Conservation (phyloP, 202 grass and related monocot genomes). For the Eragrostis tef region DNA sequence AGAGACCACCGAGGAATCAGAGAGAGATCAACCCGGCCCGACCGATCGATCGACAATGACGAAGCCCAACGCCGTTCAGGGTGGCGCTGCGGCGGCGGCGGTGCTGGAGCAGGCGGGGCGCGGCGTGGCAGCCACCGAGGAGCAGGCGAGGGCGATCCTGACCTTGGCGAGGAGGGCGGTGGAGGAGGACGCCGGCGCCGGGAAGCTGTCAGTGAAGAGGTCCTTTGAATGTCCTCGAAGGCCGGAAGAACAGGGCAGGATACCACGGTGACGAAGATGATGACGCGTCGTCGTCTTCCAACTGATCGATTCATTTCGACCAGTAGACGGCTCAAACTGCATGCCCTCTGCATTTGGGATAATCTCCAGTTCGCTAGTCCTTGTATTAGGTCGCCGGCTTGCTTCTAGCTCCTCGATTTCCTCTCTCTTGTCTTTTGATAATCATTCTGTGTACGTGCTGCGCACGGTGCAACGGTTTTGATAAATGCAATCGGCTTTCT, state of each 20-base stretch:
- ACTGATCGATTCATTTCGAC: neutral
- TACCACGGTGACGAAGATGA: neutral
- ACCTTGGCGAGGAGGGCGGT: neutral
- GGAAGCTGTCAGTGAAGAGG: neutral
- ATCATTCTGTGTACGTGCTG: too few species aligned
- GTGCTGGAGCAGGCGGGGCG: neutral
- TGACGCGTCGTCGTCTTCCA: neutral
- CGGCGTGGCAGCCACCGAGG: neutral
- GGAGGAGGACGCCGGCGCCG: neutral
- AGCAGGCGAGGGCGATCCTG: conserved; percentile 11
- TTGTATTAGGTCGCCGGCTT: too few species aligned
- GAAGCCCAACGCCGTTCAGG: neutral
- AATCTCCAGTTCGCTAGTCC: too few species aligned
- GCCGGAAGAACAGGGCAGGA: neutral
- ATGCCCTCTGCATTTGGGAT: too few species aligned
- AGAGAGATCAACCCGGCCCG: neutral
- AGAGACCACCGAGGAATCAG: neutral
- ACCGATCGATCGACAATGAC: neutral
- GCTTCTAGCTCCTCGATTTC: too few species aligned
- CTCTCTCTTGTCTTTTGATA: too few species aligned
- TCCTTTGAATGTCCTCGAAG: neutral
- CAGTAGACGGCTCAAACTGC: neutral
- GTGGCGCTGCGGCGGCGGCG: neutral
- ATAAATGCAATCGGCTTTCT: too few species aligned
- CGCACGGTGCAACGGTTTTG: too few species aligned